phyloP scores from a whole-genome alignment of 441 rosid genomes.

The Corymbia citriodora region DNA sequence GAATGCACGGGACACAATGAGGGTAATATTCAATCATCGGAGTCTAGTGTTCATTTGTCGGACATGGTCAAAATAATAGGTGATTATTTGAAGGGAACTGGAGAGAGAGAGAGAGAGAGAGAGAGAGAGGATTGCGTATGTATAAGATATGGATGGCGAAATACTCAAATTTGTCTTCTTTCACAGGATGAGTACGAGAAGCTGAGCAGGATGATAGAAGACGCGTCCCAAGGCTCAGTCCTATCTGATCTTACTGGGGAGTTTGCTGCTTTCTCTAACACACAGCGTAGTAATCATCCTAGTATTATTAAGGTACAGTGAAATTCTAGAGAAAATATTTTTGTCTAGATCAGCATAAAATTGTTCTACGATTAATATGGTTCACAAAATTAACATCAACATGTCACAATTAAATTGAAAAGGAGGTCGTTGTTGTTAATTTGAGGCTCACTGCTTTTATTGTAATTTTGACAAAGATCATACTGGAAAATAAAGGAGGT shows the following conservation, averaged over 20 bases:
- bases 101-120: neutral
- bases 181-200: slow-evolving; percentile 46
- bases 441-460: neutral
- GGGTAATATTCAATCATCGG: slow-evolving; percentile 22
- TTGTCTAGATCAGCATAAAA: neutral
- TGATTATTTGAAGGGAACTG: neutral
- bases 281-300: slow-evolving; percentile 46
- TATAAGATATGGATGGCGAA: slow-evolving; percentile 29
- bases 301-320: slow-evolving; percentile 47
- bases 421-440: neutral
- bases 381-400: neutral
- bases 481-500: slow-evolving; percentile 39
- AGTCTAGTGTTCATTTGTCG: neutral
- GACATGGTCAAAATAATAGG: neutral
- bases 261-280: slow-evolving; percentile 28
- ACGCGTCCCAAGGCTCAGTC: slow-evolving; percentile 12
- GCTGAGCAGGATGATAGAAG: slow-evolving; percentile 33
- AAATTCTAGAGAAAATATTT: neutral
- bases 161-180: neutral
- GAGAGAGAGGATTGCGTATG: neutral
- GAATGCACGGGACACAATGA: slow-evolving; percentile 34
- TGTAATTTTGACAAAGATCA: neutral
- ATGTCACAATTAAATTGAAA: neutral
- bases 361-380: neutral
- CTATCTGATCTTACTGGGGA: slow-evolving; percentile 23